Evolutionary conservation across 441 rosid species (phyloP), one percentile per base, ranked within the genome.

Genomic region (Jatropha podagrica): DNA sequence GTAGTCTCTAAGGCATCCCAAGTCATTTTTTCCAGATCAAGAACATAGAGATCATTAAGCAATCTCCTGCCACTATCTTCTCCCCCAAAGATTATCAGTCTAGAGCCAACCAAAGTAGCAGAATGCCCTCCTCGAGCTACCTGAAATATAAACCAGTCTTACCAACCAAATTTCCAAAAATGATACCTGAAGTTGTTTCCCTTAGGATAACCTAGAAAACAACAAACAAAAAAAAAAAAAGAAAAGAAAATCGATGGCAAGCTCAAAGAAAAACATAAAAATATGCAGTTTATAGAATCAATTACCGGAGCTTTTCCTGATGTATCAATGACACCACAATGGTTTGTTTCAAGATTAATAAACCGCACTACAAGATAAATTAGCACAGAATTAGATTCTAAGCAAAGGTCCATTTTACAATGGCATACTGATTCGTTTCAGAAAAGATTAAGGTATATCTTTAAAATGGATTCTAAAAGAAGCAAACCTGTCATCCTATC

Each of bases 41-140:
- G 94, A 75, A 83, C 80, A 80, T 88, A 78, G 46, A 91, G 77
- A 85, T 96, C 97, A 88, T 94, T 96, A 69, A 94, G 88, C 77
- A 94, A 86, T 76, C 83, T 89, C 83, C 98, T 86, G 73, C 79
- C 86, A 75, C 85, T 83, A 88, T 94, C 95, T 81, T 96, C 97
- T 69, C 99, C 99, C 73, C 98, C 99, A 83, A 96, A 92, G 65
- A 94, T 78, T 78, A 91, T 56, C 78, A 96, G 79, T 78, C 80
- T 88, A 68, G 92, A 89, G 76, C 95, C 97, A 64, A 89, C 85
- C 68, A 96, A 73, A 37, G 99, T 86, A 62, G 84, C 89, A 75
- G 97, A 94, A 84, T 92, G 97, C 74, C 99, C 99, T 73, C 96
- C 97, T 38, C 97, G 94, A 78, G 97, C 87, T 65, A 82, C 87